Conservation (phyloP, 2,329 filamentous ascomycete genomes). For the Neonectria hederae region DNA sequence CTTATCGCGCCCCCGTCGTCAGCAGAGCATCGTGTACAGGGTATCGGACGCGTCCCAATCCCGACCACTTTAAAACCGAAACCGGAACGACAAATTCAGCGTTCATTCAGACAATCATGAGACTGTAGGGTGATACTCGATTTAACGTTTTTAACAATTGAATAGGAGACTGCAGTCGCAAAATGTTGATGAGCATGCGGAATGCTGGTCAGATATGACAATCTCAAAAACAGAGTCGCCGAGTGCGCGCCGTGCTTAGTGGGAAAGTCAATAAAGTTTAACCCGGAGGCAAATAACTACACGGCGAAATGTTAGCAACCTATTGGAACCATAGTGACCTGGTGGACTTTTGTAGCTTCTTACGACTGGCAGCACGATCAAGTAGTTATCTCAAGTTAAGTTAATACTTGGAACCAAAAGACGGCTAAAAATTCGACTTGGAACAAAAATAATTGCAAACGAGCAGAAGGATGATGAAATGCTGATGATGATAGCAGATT, state of each 20-base stretch:
- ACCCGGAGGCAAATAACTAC: background rate
- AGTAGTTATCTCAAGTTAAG: constrained; percentile 20
- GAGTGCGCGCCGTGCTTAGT: background rate
- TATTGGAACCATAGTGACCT: background rate
- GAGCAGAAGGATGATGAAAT: constrained; percentile 1
- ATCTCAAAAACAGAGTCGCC: background rate
- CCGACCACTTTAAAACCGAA: no score
- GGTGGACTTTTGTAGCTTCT: background rate
- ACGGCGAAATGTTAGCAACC: background rate
- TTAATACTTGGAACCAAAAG: constrained; percentile 16
- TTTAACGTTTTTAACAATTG: constrained; percentile 2
- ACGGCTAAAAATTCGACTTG: constrained; percentile 9
- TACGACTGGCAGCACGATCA: constrained; percentile 14
- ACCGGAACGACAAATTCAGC: no score
- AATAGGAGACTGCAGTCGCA: constrained; percentile 1
- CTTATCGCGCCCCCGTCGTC: no score
- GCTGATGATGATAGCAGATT: background rate
- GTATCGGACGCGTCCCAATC: no score
- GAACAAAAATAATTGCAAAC: constrained; percentile 1
- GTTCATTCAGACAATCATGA: no score
- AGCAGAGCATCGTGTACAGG: no score
- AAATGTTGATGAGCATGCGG: constrained; percentile 5
- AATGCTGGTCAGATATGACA: background rate
- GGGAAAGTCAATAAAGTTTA: constrained; percentile 7
- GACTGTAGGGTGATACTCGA: no score